Evolutionary conservation across 2,329 filamentous ascomycete genomes (phyloP).

Genomic region (Aspergillus pseudotamarii): DNA sequence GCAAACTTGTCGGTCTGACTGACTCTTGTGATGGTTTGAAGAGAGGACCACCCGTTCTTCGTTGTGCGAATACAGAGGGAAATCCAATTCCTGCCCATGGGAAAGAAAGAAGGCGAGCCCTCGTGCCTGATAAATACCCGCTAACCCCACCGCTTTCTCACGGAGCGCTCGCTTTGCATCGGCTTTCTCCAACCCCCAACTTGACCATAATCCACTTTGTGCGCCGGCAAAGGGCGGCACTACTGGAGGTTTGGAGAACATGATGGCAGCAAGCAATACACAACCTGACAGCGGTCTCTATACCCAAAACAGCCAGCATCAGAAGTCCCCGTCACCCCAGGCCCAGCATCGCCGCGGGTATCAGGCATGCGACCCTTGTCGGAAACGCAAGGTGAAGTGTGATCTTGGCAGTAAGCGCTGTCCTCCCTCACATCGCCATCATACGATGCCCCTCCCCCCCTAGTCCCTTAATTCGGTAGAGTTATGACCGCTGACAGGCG

Average conservation of each 20-base stretch:
- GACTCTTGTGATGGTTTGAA: not conserved
- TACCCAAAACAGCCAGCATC: slow-evolving; percentile 20
- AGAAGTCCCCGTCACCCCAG: slow-evolving; percentile 36
- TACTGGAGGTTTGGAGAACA: slow-evolving; percentile 13
- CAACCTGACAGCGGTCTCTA: slow-evolving; percentile 19
- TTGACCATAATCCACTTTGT: slow-evolving; percentile 20
- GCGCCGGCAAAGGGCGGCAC: slow-evolving; percentile 20
- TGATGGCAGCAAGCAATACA: slow-evolving; percentile 22
- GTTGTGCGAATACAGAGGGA: not conserved
- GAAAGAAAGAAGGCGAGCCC: not conserved
- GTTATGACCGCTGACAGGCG: not conserved
- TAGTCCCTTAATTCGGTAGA: not conserved
- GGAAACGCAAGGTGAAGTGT: slow-evolving; percentile 54
- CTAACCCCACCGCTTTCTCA: slow-evolving; percentile 37
- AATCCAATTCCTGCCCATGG: not conserved
- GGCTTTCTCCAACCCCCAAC: slow-evolving; percentile 32
- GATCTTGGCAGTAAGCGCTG: slow-evolving; percentile 48
- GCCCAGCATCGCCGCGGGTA: slow-evolving; percentile 50
- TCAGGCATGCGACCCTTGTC: slow-evolving; percentile 53
- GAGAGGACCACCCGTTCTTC: not conserved
- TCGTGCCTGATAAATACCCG: slow-evolving; percentile 22
- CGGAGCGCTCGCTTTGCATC: slow-evolving; percentile 45
- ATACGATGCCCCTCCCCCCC: not conserved
- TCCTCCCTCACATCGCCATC: not conserved
- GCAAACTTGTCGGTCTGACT: not conserved